Evolutionary conservation across 164 flowering plant genomes (phyloP).

Genomic region (Vitis cinerea): DNA sequence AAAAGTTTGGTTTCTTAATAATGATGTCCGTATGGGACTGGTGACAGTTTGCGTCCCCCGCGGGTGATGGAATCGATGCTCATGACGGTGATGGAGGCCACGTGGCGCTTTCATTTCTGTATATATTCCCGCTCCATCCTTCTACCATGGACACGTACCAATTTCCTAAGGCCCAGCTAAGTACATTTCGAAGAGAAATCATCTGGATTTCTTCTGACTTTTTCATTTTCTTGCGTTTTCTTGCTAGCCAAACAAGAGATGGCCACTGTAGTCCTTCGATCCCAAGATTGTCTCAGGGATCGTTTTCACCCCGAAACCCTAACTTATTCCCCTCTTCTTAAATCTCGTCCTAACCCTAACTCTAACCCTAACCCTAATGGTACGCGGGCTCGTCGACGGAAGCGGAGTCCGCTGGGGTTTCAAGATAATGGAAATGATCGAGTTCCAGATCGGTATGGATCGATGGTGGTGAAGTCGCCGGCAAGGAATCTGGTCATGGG

Average conservation of each 20-base stretch:
- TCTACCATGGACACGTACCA: too few relatives aligned
- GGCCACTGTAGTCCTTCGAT: conserved; percentile 25
- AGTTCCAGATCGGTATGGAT: neutral
- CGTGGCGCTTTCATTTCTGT: too few relatives aligned
- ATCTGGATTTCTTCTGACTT: too few relatives aligned
- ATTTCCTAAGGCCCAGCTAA: too few relatives aligned
- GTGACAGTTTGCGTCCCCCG: too few relatives aligned
- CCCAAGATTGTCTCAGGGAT: conserved; percentile 14
- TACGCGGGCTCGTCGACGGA: conserved; percentile 11
- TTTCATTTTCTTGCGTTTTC: neutral
- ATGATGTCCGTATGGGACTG: too few relatives aligned
- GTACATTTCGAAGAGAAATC: too few relatives aligned
- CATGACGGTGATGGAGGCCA: too few relatives aligned
- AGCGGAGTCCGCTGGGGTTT: conserved; percentile 17
- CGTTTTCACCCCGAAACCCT: conserved; percentile 10
- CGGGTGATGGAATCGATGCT: too few relatives aligned
- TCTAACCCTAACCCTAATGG: conserved; percentile 10
- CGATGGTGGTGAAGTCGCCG: conserved; percentile 12
- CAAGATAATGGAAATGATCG: neutral
- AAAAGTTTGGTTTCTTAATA: too few relatives aligned
- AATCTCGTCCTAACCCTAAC: conserved; percentile 14
- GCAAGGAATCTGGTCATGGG: conserved; percentile 37
- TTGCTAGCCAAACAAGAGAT: conserved; percentile 6
- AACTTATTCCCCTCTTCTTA: neutral
- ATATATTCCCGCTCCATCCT: too few relatives aligned